These are phyloP conservation scores for Anastatica hierochuntica DNA, from an alignment of 345 rosid species.

Conservation along the genomic window DNA sequence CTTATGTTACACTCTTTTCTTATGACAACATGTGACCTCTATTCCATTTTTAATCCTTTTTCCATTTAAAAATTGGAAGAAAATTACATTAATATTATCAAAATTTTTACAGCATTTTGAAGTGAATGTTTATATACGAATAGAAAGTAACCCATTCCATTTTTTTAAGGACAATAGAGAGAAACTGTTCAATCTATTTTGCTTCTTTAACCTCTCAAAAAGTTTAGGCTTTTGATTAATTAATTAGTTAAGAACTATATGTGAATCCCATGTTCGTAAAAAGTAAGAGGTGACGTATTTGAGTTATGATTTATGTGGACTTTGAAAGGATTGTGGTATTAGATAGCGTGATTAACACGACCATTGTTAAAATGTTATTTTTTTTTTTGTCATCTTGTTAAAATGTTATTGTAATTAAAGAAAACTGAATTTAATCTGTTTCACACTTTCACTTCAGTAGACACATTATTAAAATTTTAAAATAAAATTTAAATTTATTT, in stretches of 20 bases:
- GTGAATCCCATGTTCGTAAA: neutral
- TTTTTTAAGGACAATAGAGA: neutral
- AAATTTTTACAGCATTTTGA: neutral
- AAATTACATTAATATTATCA: neutral
- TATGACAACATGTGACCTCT: slow-evolving; percentile 25
- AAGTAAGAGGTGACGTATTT: too few relatives aligned
- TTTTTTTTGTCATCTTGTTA: too few relatives aligned
- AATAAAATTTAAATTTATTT: neutral
- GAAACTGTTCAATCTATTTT: neutral
- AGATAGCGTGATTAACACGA: too few relatives aligned
- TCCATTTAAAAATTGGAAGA: neutral
- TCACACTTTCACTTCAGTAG: neutral
- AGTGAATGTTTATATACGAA: neutral
- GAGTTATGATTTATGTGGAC: slow-evolving; percentile 4
- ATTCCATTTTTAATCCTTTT: neutral
- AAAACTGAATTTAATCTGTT: neutral
- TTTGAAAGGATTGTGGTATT: too few relatives aligned
- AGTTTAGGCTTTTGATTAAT: neutral
- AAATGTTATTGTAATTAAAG: too few relatives aligned
- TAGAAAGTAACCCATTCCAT: neutral
- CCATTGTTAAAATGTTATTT: too few relatives aligned
- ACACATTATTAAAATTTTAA: too few relatives aligned
- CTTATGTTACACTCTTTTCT: slow-evolving; percentile 24
- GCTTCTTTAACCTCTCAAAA: neutral
- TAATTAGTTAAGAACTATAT: neutral